Evolutionary conservation across 345 rosid genomes (phyloP), one percentile per base, ranked within the genome.

Genomic region (Combretum micranthum): DNA sequence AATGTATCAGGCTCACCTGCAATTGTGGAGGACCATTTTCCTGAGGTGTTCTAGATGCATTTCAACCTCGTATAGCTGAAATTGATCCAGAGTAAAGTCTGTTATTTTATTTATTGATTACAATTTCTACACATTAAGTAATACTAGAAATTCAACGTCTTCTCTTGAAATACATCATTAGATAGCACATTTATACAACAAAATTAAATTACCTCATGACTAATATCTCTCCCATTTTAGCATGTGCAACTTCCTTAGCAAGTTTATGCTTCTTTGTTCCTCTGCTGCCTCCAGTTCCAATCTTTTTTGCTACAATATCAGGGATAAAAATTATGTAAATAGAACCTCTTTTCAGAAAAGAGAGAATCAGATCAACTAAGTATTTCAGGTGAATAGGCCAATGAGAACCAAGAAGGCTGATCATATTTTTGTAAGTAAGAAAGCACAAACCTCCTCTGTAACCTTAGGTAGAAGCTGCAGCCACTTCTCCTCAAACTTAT

Each of bases 401-500:
- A 49, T 32, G 47, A 19, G 18, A 12, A 15, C 26, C 21, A 4
- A 20, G 4, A 11, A 44, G 13, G 39, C 5, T 13, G 12, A 0
- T 15, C 26, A 12, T 47, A 23, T 21, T 47, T 47, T 3, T 4
- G 18, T 15, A 18, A 13, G 18, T 12, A 3, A 23, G 47, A 45
- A 25, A 44, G 19, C 22, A 45, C 47, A 49, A 62, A 79, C 90
- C 96, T 86, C 96, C 75, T 87, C 86, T n/a, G 62, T 72, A 37
- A 92, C 95, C 71, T 88, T 83, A 32, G 96, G 96, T 44, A 83
- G 71, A 71, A 92, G 79, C 16, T 61, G 85, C 57, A 56, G 64
- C 98, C 98, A 92, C 61, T 80, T 88, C 61, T 88, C 97, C 69
- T 92, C 96, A 62, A 86, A 88, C 65, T 77, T 92, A 55, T 52